Evolutionary conservation across 495 filamentous ascomycete species (phyloP).

Genomic region (Penicillium atrosanguineum): DNA sequence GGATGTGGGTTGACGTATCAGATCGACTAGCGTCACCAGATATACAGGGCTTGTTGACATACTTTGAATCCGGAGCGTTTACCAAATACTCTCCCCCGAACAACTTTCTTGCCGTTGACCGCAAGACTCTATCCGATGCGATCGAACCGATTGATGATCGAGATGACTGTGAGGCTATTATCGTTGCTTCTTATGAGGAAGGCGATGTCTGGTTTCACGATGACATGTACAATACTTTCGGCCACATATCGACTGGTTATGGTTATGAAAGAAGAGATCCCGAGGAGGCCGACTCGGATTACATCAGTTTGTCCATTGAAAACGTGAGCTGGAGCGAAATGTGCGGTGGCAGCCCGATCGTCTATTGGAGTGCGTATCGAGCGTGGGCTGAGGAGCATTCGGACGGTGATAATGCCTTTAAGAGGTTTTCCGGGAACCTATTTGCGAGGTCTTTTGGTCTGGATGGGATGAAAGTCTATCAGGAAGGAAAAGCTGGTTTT

Average conservation of each 20-base stretch:
- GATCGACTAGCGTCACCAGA: not conserved
- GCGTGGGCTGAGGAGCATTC: not conserved
- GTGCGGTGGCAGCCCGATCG: not conserved
- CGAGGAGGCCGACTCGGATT: no score
- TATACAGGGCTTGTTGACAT: not conserved
- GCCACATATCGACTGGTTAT: no score
- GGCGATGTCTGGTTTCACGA: not conserved
- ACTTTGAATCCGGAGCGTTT: not conserved
- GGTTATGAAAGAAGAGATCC: no score
- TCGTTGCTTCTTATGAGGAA: not conserved
- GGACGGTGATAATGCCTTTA: no score
- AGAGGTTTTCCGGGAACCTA: no score
- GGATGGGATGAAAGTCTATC: no score
- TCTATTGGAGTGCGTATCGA: not conserved
- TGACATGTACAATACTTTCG: not conserved
- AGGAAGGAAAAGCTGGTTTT: not conserved
- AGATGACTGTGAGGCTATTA: not conserved
- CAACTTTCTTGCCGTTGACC: not conserved
- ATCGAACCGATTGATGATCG: not conserved
- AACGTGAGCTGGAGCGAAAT: not conserved
- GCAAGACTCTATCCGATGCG: not conserved
- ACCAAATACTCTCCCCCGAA: not conserved
- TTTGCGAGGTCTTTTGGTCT: no score
- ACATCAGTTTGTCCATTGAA: no score
- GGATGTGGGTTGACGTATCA: constrained; percentile 1